These are phyloP conservation scores for Seiridium cupressi DNA, from an alignment of 2,329 filamentous ascomycete species.

Conservation along the genomic window DNA sequence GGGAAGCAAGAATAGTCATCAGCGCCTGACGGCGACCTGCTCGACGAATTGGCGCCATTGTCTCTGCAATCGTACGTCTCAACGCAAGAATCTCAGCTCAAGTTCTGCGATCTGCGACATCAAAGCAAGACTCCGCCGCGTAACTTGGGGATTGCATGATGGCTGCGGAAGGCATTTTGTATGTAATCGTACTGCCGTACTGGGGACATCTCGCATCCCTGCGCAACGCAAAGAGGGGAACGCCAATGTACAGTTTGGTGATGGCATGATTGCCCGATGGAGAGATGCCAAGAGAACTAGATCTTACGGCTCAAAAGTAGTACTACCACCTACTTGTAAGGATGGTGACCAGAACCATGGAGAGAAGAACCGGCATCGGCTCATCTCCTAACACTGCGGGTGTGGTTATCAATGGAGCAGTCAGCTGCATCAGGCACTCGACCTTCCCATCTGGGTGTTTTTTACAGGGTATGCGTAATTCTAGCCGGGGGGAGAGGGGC, in stretches of 20 bases:
- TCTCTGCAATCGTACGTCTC: neutral
- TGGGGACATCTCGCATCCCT: too few species aligned
- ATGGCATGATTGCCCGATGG: neutral
- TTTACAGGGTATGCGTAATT: too few species aligned
- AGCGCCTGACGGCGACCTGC: neutral
- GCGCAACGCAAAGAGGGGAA: too few species aligned
- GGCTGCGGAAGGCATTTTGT: neutral
- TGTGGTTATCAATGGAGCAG: neutral
- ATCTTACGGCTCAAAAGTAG: neutral
- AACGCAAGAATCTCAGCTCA: neutral
- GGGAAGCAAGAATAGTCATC: neutral
- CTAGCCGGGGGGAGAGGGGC: neutral
- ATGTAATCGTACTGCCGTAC: too few species aligned
- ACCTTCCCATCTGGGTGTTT: neutral
- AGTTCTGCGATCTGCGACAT: too few species aligned
- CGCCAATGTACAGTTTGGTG: neutral
- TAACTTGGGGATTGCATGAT: neutral
- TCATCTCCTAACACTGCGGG: neutral
- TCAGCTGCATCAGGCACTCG: neutral
- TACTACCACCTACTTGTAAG: slow-evolving; percentile 4
- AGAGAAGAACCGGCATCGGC: neutral
- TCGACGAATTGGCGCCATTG: neutral
- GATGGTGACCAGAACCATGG: too few species aligned
- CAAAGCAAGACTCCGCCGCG: too few species aligned
- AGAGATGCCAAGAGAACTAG: slow-evolving; percentile 1